Conservation (phyloP, 139 green algal genomes). For the Gonium pectorale region DNA sequence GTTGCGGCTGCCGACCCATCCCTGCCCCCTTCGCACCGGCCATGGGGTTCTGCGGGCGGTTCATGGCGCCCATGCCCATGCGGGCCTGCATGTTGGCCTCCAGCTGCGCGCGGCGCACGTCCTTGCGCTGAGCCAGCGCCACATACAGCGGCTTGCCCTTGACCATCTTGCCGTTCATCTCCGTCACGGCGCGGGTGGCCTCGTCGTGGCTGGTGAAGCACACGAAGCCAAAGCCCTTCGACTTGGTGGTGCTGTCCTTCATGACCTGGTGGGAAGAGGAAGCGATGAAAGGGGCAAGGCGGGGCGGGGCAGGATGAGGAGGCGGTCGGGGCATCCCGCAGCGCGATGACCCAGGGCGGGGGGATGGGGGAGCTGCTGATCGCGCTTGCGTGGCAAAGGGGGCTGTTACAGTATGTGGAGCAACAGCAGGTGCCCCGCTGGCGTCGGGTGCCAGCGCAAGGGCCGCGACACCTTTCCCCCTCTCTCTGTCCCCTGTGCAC, state of each 20-base stretch:
- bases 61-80: constrained; percentile 48
- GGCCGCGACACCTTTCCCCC: no score
- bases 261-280: no score
- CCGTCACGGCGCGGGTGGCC: constrained; percentile 86
- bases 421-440: no score
- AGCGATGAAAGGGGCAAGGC: no score
- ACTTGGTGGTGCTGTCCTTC: constrained; percentile 81
- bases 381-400: no score
- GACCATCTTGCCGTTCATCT: constrained; percentile 89
- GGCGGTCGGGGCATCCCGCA: no score
- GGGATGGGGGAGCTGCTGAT: no score
- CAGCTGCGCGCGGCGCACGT: constrained; percentile 83
- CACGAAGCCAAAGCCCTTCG: constrained; percentile 93
- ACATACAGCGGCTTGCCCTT: constrained; percentile 94
- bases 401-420: no score
- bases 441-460: no score
- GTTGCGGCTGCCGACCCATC: background rate
- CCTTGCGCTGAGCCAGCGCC: constrained; percentile 89
- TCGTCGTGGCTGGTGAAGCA: constrained; percentile 90
- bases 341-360: no score
- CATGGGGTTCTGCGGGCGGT: constrained; percentile 49
- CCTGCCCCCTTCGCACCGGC: constrained; percentile 2
- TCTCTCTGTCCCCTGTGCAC: no score
- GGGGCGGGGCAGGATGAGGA: no score
- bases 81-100: constrained; percentile 76